phyloP scores from a whole-genome alignment of 2,329 filamentous ascomycete genomes.

The Xylariaceae sp. region DNA sequence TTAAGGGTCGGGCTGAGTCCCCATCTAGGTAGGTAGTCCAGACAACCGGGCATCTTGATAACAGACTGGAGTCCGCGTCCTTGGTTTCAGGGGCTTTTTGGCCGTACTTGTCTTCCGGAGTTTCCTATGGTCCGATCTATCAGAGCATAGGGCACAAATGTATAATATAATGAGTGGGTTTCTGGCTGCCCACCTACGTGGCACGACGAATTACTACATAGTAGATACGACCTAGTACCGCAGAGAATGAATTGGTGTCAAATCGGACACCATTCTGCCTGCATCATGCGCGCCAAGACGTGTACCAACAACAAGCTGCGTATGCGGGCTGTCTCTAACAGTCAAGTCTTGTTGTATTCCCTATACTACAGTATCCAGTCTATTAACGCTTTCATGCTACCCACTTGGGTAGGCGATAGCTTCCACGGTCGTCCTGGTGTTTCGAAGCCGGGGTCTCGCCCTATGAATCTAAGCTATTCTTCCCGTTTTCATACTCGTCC shows the following conservation, averaged over 20 bases:
- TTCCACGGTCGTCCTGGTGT: background rate
- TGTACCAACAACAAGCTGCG: slow-evolving; percentile 12
- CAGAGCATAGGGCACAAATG: background rate
- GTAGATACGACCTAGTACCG: slow-evolving; percentile 2
- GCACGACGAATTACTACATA: slow-evolving; percentile 11
- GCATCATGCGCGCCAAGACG: slow-evolving; percentile 15
- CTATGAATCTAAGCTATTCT: slow-evolving; percentile 51
- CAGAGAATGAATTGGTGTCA: slow-evolving; percentile 5
- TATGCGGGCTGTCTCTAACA: background rate
- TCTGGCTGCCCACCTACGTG: slow-evolving; percentile 14
- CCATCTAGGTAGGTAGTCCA: too few relatives aligned
- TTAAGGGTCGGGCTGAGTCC: background rate
- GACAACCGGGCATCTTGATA: background rate
- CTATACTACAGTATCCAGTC: background rate
- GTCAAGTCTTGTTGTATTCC: background rate
- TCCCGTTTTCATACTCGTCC: slow-evolving; percentile 68
- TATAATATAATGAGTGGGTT: background rate
- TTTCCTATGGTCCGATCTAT: background rate
- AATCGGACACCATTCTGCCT: slow-evolving; percentile 6
- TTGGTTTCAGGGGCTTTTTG: background rate
- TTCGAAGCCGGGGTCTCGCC: background rate
- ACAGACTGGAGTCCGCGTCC: background rate
- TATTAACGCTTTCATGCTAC: background rate
- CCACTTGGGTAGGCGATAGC: slow-evolving; percentile 1
- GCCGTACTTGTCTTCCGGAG: background rate